Percentiles rank a stretch among this genome's conserved stretches.
phyloP scores from a whole-genome alignment of 1,139 yeast genomes.

The Pneumocystis jirovecii region DNA sequence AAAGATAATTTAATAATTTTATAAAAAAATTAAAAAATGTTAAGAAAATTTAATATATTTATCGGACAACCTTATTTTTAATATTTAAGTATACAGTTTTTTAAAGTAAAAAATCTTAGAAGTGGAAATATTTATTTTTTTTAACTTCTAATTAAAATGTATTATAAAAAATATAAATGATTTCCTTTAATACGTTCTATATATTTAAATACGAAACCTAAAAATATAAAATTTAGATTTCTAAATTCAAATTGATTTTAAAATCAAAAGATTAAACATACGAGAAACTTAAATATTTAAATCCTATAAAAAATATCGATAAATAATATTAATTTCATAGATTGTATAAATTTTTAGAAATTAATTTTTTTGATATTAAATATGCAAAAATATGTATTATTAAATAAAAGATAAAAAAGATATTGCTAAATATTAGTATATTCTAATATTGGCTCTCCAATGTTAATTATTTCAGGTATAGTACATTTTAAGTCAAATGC shows the following conservation, averaged over 20 bases:
- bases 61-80: background rate
- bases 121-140: background rate
- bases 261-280: background rate
- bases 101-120: too few relatives aligned
- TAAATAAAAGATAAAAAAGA: background rate
- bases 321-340: background rate
- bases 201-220: background rate
- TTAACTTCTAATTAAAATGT: background rate
- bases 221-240: background rate
- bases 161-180: background rate
- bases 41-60: background rate
- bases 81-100: too few relatives aligned
- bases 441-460: slow-evolving; percentile 50
- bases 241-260: background rate
- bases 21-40: background rate
- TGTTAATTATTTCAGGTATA: slow-evolving; percentile 44
- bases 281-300: background rate
- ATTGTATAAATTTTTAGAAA: background rate
- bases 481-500: slow-evolving; percentile 78
- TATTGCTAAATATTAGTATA: slow-evolving; percentile 28
- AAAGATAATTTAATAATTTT: too few relatives aligned
- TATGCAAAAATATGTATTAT: background rate
- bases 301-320: background rate
- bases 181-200: background rate
- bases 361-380: background rate